Evolutionary conservation across 768 basidiomycete species (phyloP), one percentile per base, ranked within the genome.

Genomic region (Leccinum truebloodii): DNA sequence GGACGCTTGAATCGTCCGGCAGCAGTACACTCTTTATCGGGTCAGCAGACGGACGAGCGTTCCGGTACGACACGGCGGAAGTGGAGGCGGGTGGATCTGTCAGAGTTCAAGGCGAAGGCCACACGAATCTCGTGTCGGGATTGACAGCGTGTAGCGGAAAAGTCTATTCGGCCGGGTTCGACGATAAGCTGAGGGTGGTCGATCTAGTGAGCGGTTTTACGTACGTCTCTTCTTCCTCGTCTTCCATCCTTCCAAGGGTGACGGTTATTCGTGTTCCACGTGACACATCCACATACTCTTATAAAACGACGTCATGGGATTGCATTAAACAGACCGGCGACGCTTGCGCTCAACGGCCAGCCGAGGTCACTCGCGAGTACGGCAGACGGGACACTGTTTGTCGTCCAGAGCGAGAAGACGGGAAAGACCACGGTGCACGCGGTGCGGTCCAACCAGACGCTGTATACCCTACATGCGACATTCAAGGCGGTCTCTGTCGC

Each of bases 151-250:
- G 79, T 0, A 69, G 73, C 8, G 84, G 83, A 28, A 84, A 81
- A 56, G 77, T 89, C 1, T 88, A 84, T 67, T 89, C 89, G 22
- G 76, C 85, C 16, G 95, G 91, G 13, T 94, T 84, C 68, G 95
- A 97, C 63, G 95, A 97, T 69, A 78, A 72, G 34, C 76, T 94
- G 4, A 80, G 87, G 50, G 91, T 92, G 67, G 84, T 94, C 49
- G 81, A 80, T 12, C 72, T 26, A 65, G 69, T 44, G 2, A 24
- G 44, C 35, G 76, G 75, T 20, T 74, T 60, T 58, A 70, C 69
- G 70, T 71, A 51, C 32, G 70, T 67, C 22, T 1, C 74, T 22
- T 73, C 35, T 18, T 60, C 35, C 24, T 61, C 41, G 3, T 52
- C 41, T 53, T 32, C 41, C 44, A 1, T 46, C 18, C 20, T 46